Conservation (phyloP, 2,329 filamentous ascomycete species). For the Trichoderma simmonsii region DNA sequence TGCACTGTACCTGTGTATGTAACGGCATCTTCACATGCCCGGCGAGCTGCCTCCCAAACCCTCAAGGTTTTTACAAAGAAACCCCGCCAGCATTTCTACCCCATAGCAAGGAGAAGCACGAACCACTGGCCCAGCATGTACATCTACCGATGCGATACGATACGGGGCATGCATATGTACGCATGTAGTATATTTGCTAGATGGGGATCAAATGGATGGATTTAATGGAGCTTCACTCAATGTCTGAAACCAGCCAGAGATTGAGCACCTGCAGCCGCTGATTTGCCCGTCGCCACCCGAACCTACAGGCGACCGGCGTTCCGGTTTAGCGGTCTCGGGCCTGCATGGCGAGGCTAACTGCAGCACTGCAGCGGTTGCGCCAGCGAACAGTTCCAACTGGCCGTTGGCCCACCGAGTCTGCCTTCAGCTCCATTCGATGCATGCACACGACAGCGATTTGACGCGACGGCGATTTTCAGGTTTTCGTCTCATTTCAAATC, state of each 20-base stretch:
- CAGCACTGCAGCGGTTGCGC: slow-evolving; percentile 14
- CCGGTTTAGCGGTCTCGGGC: slow-evolving; percentile 2
- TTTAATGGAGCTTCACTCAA: neutral
- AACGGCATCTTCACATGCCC: neutral
- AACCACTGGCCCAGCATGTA: neutral
- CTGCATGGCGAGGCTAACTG: slow-evolving; percentile 18
- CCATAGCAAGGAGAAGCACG: neutral
- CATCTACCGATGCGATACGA: neutral
- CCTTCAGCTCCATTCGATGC: neutral
- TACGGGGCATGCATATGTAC: too few species aligned
- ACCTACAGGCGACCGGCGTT: slow-evolving; percentile 14
- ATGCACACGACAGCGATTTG: neutral
- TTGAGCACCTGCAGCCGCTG: neutral
- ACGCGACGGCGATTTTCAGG: neutral
- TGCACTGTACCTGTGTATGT: too few species aligned
- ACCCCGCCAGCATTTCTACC: too few species aligned
- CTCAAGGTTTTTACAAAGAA: too few species aligned
- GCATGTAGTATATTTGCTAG: too few species aligned
- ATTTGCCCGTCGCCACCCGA: slow-evolving; percentile 18
- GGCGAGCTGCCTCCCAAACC: slow-evolving; percentile 1
- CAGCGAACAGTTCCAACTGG: neutral
- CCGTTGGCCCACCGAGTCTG: slow-evolving; percentile 15
- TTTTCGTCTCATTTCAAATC: neutral
- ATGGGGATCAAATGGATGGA: neutral
- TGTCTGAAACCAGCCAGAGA: neutral